phyloP scores from a whole-genome alignment of 495 filamentous ascomycete species.

The Daldinia childiae region DNA sequence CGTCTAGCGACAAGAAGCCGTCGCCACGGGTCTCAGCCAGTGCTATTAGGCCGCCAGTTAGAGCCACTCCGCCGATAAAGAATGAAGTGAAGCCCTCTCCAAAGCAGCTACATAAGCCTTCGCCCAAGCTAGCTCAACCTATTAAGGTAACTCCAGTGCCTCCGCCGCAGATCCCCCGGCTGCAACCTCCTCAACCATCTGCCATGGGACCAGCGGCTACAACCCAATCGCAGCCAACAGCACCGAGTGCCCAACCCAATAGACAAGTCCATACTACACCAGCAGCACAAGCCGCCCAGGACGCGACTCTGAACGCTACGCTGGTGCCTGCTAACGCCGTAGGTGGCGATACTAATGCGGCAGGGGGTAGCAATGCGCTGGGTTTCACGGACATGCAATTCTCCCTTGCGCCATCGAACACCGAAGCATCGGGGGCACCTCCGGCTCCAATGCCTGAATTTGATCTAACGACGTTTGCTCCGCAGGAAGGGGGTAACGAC shows the following conservation, averaged over 20 bases:
- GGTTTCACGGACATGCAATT: slow-evolving; percentile 59
- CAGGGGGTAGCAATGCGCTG: slow-evolving; percentile 25
- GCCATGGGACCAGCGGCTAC: slow-evolving; percentile 21
- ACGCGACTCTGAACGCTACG: slow-evolving; percentile 26
- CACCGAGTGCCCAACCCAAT: slow-evolving; percentile 14
- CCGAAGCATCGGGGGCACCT: slow-evolving; percentile 38
- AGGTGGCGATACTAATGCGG: slow-evolving; percentile 8
- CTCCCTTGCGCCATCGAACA: slow-evolving; percentile 50
- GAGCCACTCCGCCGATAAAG: slow-evolving; percentile 15
- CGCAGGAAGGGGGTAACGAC: slow-evolving; percentile 26
- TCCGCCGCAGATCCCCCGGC: slow-evolving; percentile 48
- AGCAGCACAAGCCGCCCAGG: slow-evolving; percentile 28
- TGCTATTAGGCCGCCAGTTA: slow-evolving; percentile 33
- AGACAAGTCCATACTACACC: slow-evolving; percentile 26
- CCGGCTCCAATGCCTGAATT: slow-evolving; percentile 47
- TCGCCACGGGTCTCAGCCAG: slow-evolving; percentile 33
- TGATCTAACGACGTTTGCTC: slow-evolving; percentile 44
- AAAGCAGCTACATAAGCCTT: slow-evolving; percentile 40
- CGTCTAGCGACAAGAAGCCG: slow-evolving; percentile 41
- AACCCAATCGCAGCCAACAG: slow-evolving; percentile 29
- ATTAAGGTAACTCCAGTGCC: slow-evolving; percentile 51
- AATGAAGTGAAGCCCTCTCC: slow-evolving; percentile 42
- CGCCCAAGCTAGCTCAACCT: slow-evolving; percentile 37
- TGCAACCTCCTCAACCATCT: slow-evolving; percentile 35
- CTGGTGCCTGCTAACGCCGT: slow-evolving; percentile 26